Base-by-base conservation (phyloP, 2,329 filamentous ascomycete species). In the Fusarium falciforme region DNA sequence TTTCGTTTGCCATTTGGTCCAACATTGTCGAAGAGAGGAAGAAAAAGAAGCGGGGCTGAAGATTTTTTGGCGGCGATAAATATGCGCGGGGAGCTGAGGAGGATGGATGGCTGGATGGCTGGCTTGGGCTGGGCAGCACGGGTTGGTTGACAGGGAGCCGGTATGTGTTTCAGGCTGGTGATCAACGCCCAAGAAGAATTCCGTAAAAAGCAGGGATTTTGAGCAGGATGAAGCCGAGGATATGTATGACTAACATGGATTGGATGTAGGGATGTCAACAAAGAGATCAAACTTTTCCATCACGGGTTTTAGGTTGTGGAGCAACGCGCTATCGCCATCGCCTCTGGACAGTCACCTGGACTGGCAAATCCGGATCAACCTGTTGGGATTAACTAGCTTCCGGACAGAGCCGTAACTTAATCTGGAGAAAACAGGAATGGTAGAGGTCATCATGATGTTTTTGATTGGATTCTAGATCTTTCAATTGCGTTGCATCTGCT, bases 1-100 rank as follows among this genome's bases (percentile, higher is more conserved):
- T 87, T 78, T 87, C 86, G 82, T 88, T 87, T 58, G 85, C 85
- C 85, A 87, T 87, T 79, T 84, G 82, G 64, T 83, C 82, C 73
- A 83, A 77, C 83, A 84, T 84, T 76, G 76, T 75, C 64, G 68
- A 73, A 65, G 61, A 71, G 72, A 61, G 62, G 64, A 73, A 68
- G 69, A 74, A 70, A 71, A 72, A 72, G 68, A 61, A 70, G 76
- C 76, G 77, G 76, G 76, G 76, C 77, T 59, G 67, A 74, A 69
- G 71, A 73, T 67, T 79, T 75, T 79, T 78, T 74, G 77, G 71
- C 69, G 71, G 69, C 66, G 67, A 73, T 66, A 79, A 72, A 76
- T 75, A 69, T 68, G 62, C 61, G 74, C 61, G 76, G 73, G 61
- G 58, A 33, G 29, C 20, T 57, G 52, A 33, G 42, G 14, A 27